A percentile compares a stretch with the other conserved stretches of the same genome.
Evolutionary conservation across 2,329 filamentous ascomycete species (phyloP).

Genomic region (Parastagonospora nodorum): DNA sequence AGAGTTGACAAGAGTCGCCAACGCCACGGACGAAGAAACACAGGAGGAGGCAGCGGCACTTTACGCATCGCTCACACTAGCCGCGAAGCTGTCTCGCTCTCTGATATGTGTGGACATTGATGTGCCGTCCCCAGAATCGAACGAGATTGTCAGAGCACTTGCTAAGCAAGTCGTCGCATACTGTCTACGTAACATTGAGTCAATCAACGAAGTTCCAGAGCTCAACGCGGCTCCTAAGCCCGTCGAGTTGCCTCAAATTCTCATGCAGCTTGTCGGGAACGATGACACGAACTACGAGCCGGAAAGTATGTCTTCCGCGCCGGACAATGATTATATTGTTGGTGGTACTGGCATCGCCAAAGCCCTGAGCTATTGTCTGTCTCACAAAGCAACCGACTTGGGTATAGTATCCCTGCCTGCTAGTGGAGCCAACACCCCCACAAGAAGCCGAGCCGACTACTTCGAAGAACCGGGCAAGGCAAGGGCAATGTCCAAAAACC

Average conservation of each 20-base stretch:
- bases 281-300: slow-evolving; percentile 58
- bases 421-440: slow-evolving; percentile 59
- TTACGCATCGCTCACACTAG: slow-evolving; percentile 89
- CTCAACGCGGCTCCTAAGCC: slow-evolving; percentile 53
- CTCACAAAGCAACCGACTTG: slow-evolving; percentile 72
- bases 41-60: slow-evolving; percentile 95
- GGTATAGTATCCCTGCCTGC: slow-evolving; percentile 45
- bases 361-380: slow-evolving; percentile 86
- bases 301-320: slow-evolving; percentile 70
- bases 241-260: slow-evolving; percentile 76
- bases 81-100: slow-evolving; percentile 79
- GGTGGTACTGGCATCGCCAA: slow-evolving; percentile 95
- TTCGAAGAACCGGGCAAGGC: slow-evolving; percentile 36
- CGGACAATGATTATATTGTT: slow-evolving; percentile 94
- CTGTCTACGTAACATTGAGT: slow-evolving; percentile 88
- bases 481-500: slow-evolving; percentile 87
- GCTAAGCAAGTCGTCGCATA: slow-evolving; percentile 96
- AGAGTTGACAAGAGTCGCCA: slow-evolving; percentile 70
- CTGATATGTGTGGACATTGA: slow-evolving; percentile 93
- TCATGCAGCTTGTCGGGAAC: slow-evolving; percentile 84
- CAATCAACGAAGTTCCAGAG: slow-evolving; percentile 70
- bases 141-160: slow-evolving; percentile 87
- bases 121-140: slow-evolving; percentile 78
- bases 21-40: slow-evolving; percentile 74
- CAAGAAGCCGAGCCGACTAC: slow-evolving; percentile 47